Evolutionary conservation across 148 eudicot species (phyloP), one percentile per base, ranked within the genome.

Genomic region (Nyssa sinensis): DNA sequence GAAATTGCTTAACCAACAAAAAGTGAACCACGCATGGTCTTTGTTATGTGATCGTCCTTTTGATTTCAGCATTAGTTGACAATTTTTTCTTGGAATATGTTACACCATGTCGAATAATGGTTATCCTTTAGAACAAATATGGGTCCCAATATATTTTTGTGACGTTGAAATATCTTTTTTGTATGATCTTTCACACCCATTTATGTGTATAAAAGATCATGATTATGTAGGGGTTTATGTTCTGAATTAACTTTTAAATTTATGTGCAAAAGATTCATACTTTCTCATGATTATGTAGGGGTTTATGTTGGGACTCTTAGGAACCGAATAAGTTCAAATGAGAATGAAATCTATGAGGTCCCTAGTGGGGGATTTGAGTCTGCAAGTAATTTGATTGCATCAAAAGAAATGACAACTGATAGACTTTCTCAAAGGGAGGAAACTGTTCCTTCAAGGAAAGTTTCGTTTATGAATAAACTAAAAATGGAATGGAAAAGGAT

Each of bases 401-500:
- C 87, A 2, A 88, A 82, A 51, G 89, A 88, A 23, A 34, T 75
- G 25, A 67, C 63, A 68, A 72, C 19, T 66, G 74, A 73, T 28
- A 81, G 64, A 34, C 17, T 77, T 66, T 49, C 73, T 16, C 77
- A 69, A 70, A 75, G 32, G 67, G 87, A 79, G 3, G 90, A 74
- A 64, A 51, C 39, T 75, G 69, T 62, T 1, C 23, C 49, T 37
- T 69, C 83, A 27, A 77, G 58, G 69, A 71, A 17, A 82, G 5
- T n/a, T n/a, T 19, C 5, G 58, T n/a, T n/a, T n/a, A 53, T 55
- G 24, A n/a, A n/a, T 24, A 55, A 17, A 21, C 19, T 39, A 32
- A n/a, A 19, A 57, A 33, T 69, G 65, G 62, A 81, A 70, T 80
- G 88, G 90, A 88, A 81, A 76, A 79, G 82, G 64, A 51, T 77